Base-by-base conservation (phyloP, 2,329 filamentous ascomycete genomes). In the Aureobasidium zeae region DNA sequence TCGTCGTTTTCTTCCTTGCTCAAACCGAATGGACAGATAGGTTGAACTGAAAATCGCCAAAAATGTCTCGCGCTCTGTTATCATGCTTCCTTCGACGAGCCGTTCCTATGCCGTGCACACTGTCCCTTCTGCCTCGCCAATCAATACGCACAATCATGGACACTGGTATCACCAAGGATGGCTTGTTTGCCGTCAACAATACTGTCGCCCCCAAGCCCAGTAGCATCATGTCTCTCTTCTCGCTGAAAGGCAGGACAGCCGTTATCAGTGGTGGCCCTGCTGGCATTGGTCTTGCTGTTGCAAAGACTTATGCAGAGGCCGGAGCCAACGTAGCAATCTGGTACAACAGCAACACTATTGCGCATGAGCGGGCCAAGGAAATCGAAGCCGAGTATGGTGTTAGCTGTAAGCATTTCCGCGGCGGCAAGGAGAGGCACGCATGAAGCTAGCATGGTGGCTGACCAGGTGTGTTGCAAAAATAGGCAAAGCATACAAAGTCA, bases 401-500 rank as follows among this genome's bases (percentile, higher is more conserved):
- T 10, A 60, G 58, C 30, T 61, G 59, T 59, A 39, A 28, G 53
- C 29, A 12, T 11, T 1, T 9, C 16, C n/a, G n/a, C n/a, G n/a
- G n/a, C n/a, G n/a, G n/a, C n/a, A 2, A 16, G 10, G 26, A 11
- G 13, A 16, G 9, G 17, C 22, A 11, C 9, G 6, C 11, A 10
- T 21, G 31, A 9, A 21, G 19, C 8, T 15, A 16, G 7, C 2
- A 32, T 25, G 4, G n/a, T n/a, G n/a, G n/a, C 30, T 39, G 22
- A 34, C 9, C 15, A 35, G 7, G 16, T n/a, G n/a, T n/a, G n/a
- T n/a, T n/a, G 9, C 22, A 15, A 15, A 22, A 10, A 24, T 49
- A 69, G 67, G 63, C 58, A 65, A 64, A 53, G 70, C 71, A 37
- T 73, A 73, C 51, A 62, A 70, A 55, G 65, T 70, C 35, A 59